Conservation (phyloP, 2,329 filamentous ascomycete genomes). For the Aureobasidium musti region DNA sequence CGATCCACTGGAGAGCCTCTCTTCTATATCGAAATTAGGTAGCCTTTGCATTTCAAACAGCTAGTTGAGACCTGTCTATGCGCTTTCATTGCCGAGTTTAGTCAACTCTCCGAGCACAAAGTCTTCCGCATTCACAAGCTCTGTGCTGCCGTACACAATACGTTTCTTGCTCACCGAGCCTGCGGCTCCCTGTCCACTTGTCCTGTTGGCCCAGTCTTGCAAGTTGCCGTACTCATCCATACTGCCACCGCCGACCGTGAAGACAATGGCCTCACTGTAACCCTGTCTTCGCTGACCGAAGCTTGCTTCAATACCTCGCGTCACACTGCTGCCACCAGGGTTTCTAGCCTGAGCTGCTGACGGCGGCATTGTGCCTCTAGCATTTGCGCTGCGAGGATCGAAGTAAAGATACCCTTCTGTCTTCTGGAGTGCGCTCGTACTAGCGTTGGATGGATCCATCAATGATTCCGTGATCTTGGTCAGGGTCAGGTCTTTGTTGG, state of each 20-base stretch:
- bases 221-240: conserved; percentile 99
- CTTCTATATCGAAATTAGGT: background rate
- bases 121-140: conserved; percentile 63
- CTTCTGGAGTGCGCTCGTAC: conserved; percentile 89
- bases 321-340: conserved; percentile 39
- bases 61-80: conserved; percentile 33
- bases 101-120: conserved; percentile 61
- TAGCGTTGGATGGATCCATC: conserved; percentile 91
- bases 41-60: background rate
- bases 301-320: conserved; percentile 70
- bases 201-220: conserved; percentile 90
- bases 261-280: conserved; percentile 47
- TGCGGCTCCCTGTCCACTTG: conserved; percentile 57
- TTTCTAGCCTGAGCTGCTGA: conserved; percentile 59
- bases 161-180: conserved; percentile 66
- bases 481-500: conserved; percentile 90
- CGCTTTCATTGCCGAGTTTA: conserved; percentile 59
- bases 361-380: conserved; percentile 85
- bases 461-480: conserved; percentile 98
- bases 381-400: conserved; percentile 90
- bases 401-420: conserved; percentile 98
- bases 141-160: conserved; percentile 94
- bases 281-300: conserved; percentile 77
- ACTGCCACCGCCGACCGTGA: conserved; percentile 74
- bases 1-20: background rate